Evolutionary conservation across 2,329 filamentous ascomycete genomes (phyloP).

Genomic region (Cytospora mali): DNA sequence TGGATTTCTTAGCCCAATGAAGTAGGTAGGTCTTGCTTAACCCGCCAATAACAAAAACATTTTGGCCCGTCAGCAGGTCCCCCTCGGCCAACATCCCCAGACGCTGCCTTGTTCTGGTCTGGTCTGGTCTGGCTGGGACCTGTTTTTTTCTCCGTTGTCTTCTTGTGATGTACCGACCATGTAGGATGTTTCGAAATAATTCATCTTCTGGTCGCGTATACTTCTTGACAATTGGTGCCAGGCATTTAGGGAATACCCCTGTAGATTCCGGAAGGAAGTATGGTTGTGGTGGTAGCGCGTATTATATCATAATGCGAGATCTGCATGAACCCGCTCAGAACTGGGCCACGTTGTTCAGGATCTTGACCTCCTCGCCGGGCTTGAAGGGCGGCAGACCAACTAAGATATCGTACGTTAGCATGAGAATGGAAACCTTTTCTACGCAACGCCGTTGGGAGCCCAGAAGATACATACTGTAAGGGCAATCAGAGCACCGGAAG

Average conservation of each 20-base stretch:
- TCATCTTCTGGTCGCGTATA: neutral
- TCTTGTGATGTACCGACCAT: neutral
- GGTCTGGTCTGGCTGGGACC: neutral
- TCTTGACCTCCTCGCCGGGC: constrained; percentile 88
- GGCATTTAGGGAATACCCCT: too few species aligned
- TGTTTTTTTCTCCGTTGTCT: neutral
- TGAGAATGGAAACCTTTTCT: neutral
- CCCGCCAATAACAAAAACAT: neutral
- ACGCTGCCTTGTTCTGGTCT: too few species aligned
- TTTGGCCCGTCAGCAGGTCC: neutral
- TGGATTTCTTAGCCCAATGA: constrained; percentile 6
- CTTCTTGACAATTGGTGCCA: neutral
- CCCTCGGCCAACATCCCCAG: neutral
- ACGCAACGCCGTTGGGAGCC: constrained; percentile 27
- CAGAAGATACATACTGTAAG: constrained; percentile 35
- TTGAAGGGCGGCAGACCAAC: constrained; percentile 93
- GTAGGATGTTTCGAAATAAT: neutral
- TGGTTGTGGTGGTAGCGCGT: neutral
- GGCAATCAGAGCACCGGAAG: constrained; percentile 69
- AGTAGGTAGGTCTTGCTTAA: neutral
- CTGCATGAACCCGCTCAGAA: constrained; percentile 52
- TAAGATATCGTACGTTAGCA: neutral
- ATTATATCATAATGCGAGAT: neutral
- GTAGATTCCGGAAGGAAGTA: neutral
- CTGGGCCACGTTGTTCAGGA: constrained; percentile 85